phyloP scores from a whole-genome alignment of 208 protist genomes.

The Leishmania tropica region DNA sequence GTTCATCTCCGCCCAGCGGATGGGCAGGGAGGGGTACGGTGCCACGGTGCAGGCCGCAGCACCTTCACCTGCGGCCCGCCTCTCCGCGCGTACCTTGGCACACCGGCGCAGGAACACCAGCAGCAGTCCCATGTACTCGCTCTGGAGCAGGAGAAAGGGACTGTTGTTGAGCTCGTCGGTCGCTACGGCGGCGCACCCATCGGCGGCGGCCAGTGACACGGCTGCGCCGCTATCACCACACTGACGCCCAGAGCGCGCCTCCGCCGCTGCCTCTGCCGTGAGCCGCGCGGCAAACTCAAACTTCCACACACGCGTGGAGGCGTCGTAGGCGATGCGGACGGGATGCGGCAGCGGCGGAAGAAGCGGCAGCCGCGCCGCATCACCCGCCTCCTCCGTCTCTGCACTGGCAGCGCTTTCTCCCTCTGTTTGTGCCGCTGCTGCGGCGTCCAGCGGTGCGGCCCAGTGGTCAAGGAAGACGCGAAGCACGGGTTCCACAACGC shows the following conservation, averaged over 20 bases:
- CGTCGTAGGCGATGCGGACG: conserved; percentile 31
- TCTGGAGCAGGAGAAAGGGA: conserved; percentile 54
- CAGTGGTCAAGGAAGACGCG: conserved; percentile 10
- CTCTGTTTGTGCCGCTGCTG: not conserved
- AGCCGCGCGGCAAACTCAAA: conserved; percentile 44
- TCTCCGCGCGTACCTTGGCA: conserved; percentile 13
- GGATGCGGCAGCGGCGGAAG: conserved; percentile 34
- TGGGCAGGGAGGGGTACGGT: conserved; percentile 36
- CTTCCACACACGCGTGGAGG: conserved; percentile 27
- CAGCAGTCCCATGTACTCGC: conserved; percentile 72
- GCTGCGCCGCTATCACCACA: not conserved
- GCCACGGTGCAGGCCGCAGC: not conserved
- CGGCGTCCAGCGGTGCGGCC: not conserved
- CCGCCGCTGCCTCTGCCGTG: conserved; percentile 16
- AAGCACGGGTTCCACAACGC: conserved; percentile 21
- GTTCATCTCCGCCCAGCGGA: conserved; percentile 80
- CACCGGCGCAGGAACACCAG: conserved; percentile 70
- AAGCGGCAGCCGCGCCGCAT: not conserved
- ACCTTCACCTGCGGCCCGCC: conserved; percentile 3
- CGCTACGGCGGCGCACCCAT: not conserved
- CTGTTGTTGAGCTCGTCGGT: conserved; percentile 38
- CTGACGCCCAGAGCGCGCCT: conserved; percentile 3
- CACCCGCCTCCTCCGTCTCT: not conserved
- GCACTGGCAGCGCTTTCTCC: not conserved
- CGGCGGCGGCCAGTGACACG: not conserved